phyloP scores from a whole-genome alignment of 1,284 basidiomycete species.

The Sporisorium graminicola region DNA sequence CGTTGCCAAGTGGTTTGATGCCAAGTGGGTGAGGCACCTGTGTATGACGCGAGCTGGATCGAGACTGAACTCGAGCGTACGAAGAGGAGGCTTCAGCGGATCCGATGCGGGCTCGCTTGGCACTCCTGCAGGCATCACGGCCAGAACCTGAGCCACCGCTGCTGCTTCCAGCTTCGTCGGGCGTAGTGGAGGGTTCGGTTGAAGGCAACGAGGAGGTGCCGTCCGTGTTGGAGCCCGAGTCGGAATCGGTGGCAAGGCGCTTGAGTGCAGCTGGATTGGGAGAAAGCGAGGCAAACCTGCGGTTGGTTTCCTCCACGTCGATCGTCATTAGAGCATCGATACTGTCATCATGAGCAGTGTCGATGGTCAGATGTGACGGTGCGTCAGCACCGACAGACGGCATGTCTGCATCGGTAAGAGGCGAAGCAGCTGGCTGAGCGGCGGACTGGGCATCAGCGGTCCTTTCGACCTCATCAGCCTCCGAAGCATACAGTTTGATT shows the following conservation, averaged over 20 bases:
- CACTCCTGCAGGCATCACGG: constrained; percentile 2
- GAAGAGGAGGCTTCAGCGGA: constrained; percentile 16
- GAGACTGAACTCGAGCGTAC: background rate
- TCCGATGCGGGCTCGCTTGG: constrained; percentile 26
- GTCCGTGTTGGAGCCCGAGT: constrained; percentile 38
- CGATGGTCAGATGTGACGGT: background rate
- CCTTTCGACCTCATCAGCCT: background rate
- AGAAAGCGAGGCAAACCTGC: constrained; percentile 31
- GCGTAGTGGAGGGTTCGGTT: constrained; percentile 45
- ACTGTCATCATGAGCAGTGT: background rate
- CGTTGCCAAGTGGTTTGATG: constrained; percentile 62
- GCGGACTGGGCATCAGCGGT: background rate
- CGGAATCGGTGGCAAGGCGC: constrained; percentile 38
- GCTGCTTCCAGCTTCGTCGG: constrained; percentile 30
- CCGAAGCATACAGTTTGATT: constrained; percentile 6
- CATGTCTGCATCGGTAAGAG: no score
- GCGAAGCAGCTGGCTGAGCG: background rate
- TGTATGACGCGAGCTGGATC: constrained; percentile 11
- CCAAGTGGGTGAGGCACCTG: constrained; percentile 60
- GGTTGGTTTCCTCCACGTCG: constrained; percentile 42
- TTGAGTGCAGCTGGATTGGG: constrained; percentile 30
- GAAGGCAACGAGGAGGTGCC: constrained; percentile 37
- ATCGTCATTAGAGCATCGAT: constrained; percentile 31
- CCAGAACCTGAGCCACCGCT: constrained; percentile 16
- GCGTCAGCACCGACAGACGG: background rate